These are phyloP conservation scores for Vaccinium darrowii DNA, from an alignment of 148 eudicot genomes.

Conservation along the genomic window DNA sequence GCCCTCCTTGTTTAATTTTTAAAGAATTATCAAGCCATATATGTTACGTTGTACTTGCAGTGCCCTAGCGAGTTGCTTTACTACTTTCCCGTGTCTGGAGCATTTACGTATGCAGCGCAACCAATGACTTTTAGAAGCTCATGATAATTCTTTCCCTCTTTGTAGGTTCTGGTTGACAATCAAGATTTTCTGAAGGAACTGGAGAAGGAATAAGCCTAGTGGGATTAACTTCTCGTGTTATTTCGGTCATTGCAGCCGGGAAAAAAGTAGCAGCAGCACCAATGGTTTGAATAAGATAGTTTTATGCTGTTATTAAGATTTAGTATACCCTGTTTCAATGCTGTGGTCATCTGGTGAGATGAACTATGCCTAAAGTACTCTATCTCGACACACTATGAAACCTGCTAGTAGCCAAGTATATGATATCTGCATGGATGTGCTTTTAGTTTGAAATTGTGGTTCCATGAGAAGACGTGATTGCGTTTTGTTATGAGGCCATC, in stretches of 20 bases:
- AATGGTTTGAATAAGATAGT: background rate
- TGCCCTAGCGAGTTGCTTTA: background rate
- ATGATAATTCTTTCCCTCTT: constrained; percentile 2
- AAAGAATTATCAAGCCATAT: background rate
- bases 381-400: background rate
- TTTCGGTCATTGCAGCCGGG: background rate
- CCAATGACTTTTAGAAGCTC: constrained; percentile 9
- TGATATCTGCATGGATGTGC: constrained; percentile 4
- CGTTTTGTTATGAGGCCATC: background rate
- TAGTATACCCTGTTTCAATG: background rate
- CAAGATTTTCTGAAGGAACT: constrained; percentile 94
- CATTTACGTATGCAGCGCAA: background rate
- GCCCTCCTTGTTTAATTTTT: background rate
- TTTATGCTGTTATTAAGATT: background rate
- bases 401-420: background rate
- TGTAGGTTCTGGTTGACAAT: constrained; percentile 86
- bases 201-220: constrained; percentile 22
- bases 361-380: background rate
- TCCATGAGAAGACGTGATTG: background rate
- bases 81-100: background rate
- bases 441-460: background rate
- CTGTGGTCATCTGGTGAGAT: background rate
- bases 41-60: background rate
- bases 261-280: background rate
- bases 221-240: background rate